Conservation (phyloP, 2,329 filamentous ascomycete genomes). For the Biscogniauxia sp. region DNA sequence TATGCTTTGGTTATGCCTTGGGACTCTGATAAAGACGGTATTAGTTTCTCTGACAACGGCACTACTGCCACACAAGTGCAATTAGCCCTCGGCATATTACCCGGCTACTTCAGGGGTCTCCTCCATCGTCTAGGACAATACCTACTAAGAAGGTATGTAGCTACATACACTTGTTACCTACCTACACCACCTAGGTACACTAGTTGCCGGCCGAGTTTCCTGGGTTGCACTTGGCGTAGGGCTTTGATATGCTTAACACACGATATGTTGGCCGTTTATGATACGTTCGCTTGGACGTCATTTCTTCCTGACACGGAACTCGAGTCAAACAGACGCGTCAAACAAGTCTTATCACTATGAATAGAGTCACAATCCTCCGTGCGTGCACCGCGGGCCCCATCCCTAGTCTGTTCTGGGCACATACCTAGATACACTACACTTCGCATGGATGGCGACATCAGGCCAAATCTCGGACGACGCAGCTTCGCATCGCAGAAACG, state of each 20-base stretch:
- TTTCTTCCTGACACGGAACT: conserved; percentile 1
- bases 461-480: neutral
- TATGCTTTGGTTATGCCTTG: neutral
- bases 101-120: neutral
- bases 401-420: neutral
- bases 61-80: neutral
- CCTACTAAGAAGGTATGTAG: neutral
- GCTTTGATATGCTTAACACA: neutral
- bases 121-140: neutral
- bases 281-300: conserved; percentile 7
- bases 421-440: too few relatives aligned
- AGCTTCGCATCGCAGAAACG: neutral
- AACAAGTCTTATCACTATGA: neutral
- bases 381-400: neutral
- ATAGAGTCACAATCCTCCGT: neutral
- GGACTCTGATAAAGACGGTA: neutral
- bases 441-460: neutral
- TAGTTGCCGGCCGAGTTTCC: neutral
- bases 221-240: neutral
- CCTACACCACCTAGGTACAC: too few relatives aligned
- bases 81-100: neutral
- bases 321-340: neutral
- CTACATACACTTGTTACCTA: too few relatives aligned
- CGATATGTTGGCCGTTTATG: neutral
- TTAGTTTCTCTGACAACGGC: neutral